These are phyloP conservation scores for Beta lomatogona DNA, from an alignment of 179 eudicot species.

Conservation along the genomic window DNA sequence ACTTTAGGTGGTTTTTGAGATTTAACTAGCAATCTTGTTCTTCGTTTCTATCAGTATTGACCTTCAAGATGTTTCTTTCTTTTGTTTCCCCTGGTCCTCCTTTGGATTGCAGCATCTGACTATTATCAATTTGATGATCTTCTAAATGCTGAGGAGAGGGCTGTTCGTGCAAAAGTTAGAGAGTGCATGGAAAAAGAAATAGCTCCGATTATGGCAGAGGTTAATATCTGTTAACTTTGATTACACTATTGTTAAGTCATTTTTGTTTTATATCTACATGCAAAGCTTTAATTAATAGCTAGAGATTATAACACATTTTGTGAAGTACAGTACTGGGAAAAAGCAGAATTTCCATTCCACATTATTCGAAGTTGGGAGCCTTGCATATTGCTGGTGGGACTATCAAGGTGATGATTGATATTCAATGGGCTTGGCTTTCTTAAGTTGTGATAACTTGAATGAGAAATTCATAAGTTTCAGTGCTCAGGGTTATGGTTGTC, in stretches of 20 bases:
- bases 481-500: conserved; percentile 93
- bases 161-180: conserved; percentile 67
- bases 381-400: conserved; percentile 78
- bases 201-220: conserved; percentile 94
- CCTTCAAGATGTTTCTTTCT: neutral
- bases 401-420: conserved; percentile 67
- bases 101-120: conserved; percentile 69
- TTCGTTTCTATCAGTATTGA: neutral
- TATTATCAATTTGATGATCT: conserved; percentile 87
- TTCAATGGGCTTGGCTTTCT: conserved; percentile 2
- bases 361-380: conserved; percentile 76
- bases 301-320: conserved; percentile 5
- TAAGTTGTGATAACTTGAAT: conserved; percentile 6
- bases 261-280: neutral
- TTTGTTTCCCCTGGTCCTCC: conserved; percentile 11
- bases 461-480: conserved; percentile 25
- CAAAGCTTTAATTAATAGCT: neutral
- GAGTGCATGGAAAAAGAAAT: conserved; percentile 85
- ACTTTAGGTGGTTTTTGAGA: neutral
- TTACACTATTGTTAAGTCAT: neutral
- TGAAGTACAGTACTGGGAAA: conserved; percentile 88
- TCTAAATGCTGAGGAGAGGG: conserved; percentile 69
- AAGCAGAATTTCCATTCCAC: conserved; percentile 93
- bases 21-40: neutral
- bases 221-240: conserved; percentile 20